phyloP scores from a whole-genome alignment of 2,329 filamentous ascomycete genomes.

The Aspergillus aculeatus region DNA sequence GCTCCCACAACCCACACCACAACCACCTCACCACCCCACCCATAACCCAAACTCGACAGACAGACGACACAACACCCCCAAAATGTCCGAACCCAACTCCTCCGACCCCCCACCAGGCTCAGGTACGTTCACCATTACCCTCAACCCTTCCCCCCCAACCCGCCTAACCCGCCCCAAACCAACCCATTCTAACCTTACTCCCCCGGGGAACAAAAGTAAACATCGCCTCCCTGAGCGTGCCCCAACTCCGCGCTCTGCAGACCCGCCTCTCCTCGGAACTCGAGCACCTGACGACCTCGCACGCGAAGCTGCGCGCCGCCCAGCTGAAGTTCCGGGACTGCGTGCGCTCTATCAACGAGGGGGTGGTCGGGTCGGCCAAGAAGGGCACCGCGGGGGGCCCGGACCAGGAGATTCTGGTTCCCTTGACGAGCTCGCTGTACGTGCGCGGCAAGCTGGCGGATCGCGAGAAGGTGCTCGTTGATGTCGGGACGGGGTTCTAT shows the following conservation, averaged over 20 bases:
- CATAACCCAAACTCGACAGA: too few species aligned
- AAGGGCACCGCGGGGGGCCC: conserved; percentile 30
- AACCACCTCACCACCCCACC: too few species aligned
- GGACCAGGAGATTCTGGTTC: conserved; percentile 69
- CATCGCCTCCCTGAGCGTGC: conserved; percentile 73
- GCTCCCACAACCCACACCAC: too few species aligned
- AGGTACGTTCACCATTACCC: conserved; percentile 19
- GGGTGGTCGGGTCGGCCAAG: conserved; percentile 46
- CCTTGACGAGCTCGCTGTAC: conserved; percentile 90
- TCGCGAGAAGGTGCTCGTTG: conserved; percentile 77
- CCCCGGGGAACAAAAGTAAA: conserved; percentile 48
- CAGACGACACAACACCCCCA: too few species aligned
- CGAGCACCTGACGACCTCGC: conserved; percentile 87
- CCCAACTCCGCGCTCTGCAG: conserved; percentile 88
- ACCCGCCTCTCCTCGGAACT: conserved; percentile 95
- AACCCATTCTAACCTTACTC: neutral
- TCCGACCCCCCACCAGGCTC: conserved; percentile 22
- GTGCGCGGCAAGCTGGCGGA: conserved; percentile 78
- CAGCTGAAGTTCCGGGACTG: conserved; percentile 93
- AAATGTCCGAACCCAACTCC: neutral
- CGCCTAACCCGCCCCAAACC: neutral
- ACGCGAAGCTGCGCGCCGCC: conserved; percentile 82
- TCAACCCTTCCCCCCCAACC: neutral
- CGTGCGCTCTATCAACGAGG: conserved; percentile 69
- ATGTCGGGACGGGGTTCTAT: conserved; percentile 91